Conservation (phyloP, 352 stramenopile genomes). For the Globisporangium ultimum region DNA sequence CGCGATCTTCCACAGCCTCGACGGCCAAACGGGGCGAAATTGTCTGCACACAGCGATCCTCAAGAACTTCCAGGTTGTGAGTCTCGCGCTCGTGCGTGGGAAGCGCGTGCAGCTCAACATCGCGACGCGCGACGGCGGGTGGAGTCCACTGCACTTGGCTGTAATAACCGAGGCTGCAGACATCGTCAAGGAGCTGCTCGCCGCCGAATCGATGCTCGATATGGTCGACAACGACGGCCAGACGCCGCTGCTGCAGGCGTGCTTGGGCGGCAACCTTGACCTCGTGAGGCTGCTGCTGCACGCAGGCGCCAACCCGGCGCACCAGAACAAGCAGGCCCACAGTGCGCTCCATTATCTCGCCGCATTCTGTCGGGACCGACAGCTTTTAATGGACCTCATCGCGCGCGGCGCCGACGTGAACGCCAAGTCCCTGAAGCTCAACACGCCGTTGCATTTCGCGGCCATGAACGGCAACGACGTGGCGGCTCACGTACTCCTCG, state of each 20-base stretch:
- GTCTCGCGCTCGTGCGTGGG: constrained; percentile 32
- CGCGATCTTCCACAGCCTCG: constrained; percentile 39
- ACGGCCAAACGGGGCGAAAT: constrained; percentile 41
- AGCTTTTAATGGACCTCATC: constrained; percentile 48
- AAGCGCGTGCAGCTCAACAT: constrained; percentile 47
- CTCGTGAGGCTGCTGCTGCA: constrained; percentile 45
- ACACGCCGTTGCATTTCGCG: constrained; percentile 73
- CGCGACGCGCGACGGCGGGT: constrained; percentile 39
- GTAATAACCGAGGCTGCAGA: constrained; percentile 54
- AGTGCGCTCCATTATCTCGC: constrained; percentile 62
- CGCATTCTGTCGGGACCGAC: constrained; percentile 53
- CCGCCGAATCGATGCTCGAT: constrained; percentile 49
- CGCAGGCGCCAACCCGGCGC: constrained; percentile 45
- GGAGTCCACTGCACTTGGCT: constrained; percentile 60
- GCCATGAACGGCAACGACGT: constrained; percentile 78
- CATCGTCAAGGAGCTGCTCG: constrained; percentile 42
- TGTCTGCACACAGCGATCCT: constrained; percentile 61
- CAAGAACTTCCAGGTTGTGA: constrained; percentile 54
- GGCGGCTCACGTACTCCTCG: constrained; percentile 48
- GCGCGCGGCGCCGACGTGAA: constrained; percentile 53
- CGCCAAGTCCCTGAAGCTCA: constrained; percentile 67
- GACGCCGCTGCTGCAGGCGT: constrained; percentile 55
- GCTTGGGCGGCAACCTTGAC: constrained; percentile 45
- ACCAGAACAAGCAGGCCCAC: constrained; percentile 71
- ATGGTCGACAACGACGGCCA: constrained; percentile 58